Base-by-base conservation (phyloP, 1,139 yeast species). In the Williopsis jadinii region DNA sequence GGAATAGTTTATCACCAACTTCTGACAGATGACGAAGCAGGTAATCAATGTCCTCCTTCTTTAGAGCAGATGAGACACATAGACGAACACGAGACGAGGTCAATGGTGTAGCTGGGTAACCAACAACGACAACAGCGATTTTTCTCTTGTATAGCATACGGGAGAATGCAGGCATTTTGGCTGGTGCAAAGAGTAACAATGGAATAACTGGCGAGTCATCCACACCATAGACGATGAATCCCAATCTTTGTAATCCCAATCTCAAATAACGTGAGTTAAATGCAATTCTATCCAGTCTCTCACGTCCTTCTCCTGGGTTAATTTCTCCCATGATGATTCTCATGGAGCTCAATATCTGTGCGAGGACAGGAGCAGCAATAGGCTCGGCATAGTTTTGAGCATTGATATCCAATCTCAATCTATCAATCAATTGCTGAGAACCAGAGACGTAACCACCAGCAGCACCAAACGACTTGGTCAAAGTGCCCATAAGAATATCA, bases 161-260 rank as follows among this genome's bases (percentile, higher is more conserved):
- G 34, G 96, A 84, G 48, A 88, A 76, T 0, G 94, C 90, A 12
- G 96, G 94, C 95, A 92, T 87, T 62, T 88, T 90, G 29, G 94
- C 80, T 30, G 98, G 98, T 42, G 87, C 79, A 59, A 83, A 92
- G 47, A 90, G 67, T 61, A 94, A 70, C 47, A 92, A 64, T 30
- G 98, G 98, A 43, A 92, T 80, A 44, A 92, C 95, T 1, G 99
- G 99, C 37, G 96, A 86, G 63, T 94, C 98, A 51, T 92, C 97
- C 47, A 86, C 86, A 50, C 99, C 98, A 54, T 81, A 84, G 38
- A 88, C 94, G 58, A 88, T 88, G 61, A 88, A 92, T 1, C 99
- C 99, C 48, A 92, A 69, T 61, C 88, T 81, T 62, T 85, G 87
- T 57, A 92, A 73, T 43, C 97, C 99, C 38, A 88, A 70, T 59